phyloP scores from a whole-genome alignment of 23 red algal species.

The Chondrus crispus region DNA sequence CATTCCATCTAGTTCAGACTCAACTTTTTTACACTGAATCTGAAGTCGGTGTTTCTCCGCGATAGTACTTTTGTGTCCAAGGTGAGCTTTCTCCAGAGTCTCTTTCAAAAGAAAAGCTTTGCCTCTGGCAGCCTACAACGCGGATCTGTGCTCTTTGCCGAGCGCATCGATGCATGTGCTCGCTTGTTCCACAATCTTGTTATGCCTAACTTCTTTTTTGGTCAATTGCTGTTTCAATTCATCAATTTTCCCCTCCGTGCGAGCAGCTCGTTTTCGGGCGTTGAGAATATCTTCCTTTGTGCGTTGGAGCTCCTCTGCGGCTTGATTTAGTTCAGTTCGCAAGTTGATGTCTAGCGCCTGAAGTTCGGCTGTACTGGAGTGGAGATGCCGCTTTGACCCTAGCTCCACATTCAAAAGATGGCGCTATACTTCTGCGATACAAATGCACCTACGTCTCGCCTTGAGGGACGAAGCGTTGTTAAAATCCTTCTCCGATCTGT shows the following conservation, averaged over 20 bases:
- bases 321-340: constrained; percentile 21
- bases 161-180: constrained; percentile 9
- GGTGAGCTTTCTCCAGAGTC: neutral
- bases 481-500: no score
- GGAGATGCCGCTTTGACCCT: no score
- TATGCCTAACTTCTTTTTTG: neutral
- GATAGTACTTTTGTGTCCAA: neutral
- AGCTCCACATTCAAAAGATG: neutral
- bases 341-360: constrained; percentile 22
- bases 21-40: neutral
- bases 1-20: neutral
- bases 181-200: neutral
- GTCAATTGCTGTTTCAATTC: neutral
- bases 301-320: neutral
- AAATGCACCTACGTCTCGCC: no score
- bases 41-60: neutral
- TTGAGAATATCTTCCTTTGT: constrained; percentile 6
- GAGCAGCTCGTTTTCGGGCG: constrained; percentile 41
- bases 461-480: no score
- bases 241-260: constrained; percentile 14
- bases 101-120: neutral
- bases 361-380: constrained; percentile 1
- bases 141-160: neutral
- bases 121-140: neutral
- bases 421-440: no score